Conservation (phyloP, 2,329 filamentous ascomycete species). For the Epicoccum sorghinum region DNA sequence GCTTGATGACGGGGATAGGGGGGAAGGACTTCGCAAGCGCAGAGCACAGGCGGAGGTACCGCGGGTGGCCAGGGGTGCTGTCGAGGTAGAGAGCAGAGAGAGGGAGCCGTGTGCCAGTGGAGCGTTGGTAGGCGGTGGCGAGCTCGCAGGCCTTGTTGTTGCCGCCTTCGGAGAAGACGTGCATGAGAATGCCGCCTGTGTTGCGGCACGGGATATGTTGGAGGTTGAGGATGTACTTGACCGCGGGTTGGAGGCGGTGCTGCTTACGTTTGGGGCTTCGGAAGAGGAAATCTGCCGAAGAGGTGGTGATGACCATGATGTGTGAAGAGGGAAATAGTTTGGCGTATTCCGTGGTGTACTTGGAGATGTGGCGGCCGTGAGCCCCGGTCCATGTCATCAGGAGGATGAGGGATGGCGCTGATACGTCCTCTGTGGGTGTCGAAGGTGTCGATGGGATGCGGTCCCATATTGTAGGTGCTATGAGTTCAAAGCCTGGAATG, state of each 20-base stretch:
- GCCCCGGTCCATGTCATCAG: slow-evolving; percentile 41
- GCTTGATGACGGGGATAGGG: slow-evolving; percentile 22
- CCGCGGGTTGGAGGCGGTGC: slow-evolving; percentile 24
- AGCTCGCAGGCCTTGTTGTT: slow-evolving; percentile 37
- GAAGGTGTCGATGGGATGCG: slow-evolving; percentile 12
- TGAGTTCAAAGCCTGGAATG: slow-evolving; percentile 11
- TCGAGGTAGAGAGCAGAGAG: slow-evolving; percentile 32
- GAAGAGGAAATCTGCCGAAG: slow-evolving; percentile 32
- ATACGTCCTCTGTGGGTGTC: slow-evolving; percentile 4
- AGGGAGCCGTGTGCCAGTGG: slow-evolving; percentile 24
- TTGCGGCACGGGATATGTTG: slow-evolving; percentile 12
- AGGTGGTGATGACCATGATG: slow-evolving; percentile 37
- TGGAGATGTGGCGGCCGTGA: slow-evolving; percentile 28
- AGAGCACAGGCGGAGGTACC: slow-evolving; percentile 28
- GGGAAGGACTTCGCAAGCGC: slow-evolving; percentile 32
- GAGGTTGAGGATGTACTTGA: slow-evolving; percentile 23
- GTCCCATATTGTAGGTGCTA: slow-evolving; percentile 16
- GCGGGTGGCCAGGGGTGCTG: slow-evolving; percentile 36
- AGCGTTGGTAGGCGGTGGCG: slow-evolving; percentile 25
- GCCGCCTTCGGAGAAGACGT: slow-evolving; percentile 40
- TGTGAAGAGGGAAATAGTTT: slow-evolving; percentile 28
- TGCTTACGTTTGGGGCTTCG: slow-evolving; percentile 28
- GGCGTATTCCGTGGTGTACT: slow-evolving; percentile 34
- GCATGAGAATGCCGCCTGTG: slow-evolving; percentile 25
- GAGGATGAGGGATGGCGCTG: slow-evolving; percentile 29